Conservation (phyloP, 2,329 filamentous ascomycete species). For the Sporothrix dimorphospora region DNA sequence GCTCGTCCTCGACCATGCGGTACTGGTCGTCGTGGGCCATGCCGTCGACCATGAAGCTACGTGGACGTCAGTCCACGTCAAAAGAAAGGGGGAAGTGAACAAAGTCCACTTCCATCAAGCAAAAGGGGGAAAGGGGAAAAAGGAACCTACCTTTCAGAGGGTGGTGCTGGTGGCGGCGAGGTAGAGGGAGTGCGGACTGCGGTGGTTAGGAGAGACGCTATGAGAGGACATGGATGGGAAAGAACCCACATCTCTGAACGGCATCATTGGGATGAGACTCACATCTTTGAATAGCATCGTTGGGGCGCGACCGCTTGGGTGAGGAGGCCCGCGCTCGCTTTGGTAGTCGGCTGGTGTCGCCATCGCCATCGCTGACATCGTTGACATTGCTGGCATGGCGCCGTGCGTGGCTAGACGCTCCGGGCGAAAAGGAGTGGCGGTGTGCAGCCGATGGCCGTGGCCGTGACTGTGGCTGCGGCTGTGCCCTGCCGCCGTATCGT, state of each 20-base stretch:
- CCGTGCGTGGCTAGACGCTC: background rate
- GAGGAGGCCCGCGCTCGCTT: background rate
- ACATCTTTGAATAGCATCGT: background rate
- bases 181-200: constrained; percentile 40
- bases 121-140: too few relatives aligned
- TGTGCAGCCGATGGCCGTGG: background rate
- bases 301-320: background rate
- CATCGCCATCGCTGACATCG: background rate
- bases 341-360: background rate
- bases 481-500: background rate
- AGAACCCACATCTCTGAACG: background rate
- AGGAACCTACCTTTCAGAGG: constrained; percentile 36
- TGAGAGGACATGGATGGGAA: too few relatives aligned
- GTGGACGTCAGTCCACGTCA: background rate
- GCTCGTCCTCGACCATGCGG: constrained; percentile 85
- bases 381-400: background rate
- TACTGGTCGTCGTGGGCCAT: constrained; percentile 70
- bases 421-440: background rate
- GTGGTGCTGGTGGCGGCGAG: constrained; percentile 40
- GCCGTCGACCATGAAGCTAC: constrained; percentile 66
- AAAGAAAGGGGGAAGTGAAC: background rate
- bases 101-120: too few relatives aligned
- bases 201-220: too few relatives aligned
- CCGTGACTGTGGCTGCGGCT: background rate
- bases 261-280: background rate